Conservation (phyloP, 2,329 filamentous ascomycete genomes). For the Alternaria triticimaculans region DNA sequence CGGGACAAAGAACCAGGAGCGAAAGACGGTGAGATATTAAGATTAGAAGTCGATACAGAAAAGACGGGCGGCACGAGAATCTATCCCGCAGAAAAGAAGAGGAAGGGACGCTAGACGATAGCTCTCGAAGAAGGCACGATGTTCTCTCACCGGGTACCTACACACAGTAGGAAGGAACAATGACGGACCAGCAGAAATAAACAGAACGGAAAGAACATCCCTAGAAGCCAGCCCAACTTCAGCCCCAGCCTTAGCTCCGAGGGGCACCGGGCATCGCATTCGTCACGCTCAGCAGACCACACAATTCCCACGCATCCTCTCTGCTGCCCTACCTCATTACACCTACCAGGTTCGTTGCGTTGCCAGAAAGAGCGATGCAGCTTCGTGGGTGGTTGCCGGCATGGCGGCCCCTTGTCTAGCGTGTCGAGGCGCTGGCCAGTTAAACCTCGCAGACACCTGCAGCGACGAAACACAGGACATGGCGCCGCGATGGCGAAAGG, state of each 20-base stretch:
- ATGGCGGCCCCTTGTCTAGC: slow-evolving; percentile 30
- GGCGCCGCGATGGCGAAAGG: slow-evolving; percentile 16
- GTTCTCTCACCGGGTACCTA: slow-evolving; percentile 8
- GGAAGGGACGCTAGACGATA: slow-evolving; percentile 10
- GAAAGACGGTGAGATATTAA: slow-evolving; percentile 9
- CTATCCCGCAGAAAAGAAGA: slow-evolving; percentile 6
- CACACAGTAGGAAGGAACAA: slow-evolving; percentile 6
- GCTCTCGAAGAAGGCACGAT: slow-evolving; percentile 27
- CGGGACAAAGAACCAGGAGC: slow-evolving; percentile 3
- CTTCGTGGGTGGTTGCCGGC: slow-evolving; percentile 39
- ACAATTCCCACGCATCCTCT: slow-evolving; percentile 13
- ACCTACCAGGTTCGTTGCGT: slow-evolving; percentile 22
- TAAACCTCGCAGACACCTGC: slow-evolving; percentile 16
- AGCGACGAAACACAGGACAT: slow-evolving; percentile 21
- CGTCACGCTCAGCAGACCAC: slow-evolving; percentile 21
- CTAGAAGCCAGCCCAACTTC: slow-evolving; percentile 9
- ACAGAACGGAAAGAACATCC: slow-evolving; percentile 17
- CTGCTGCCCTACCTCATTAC: slow-evolving; percentile 29
- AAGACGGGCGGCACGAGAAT: slow-evolving; percentile 11
- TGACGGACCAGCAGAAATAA: slow-evolving; percentile 13
- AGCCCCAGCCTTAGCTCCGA: slow-evolving; percentile 4
- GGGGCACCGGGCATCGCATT: slow-evolving; percentile 9
- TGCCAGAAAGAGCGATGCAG: slow-evolving; percentile 27
- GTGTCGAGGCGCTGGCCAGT: slow-evolving; percentile 27
- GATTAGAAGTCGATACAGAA: slow-evolving; percentile 14